Evolutionary conservation across 1,139 yeast species (phyloP).

Genomic region (Lodderomyces elongisporus): DNA sequence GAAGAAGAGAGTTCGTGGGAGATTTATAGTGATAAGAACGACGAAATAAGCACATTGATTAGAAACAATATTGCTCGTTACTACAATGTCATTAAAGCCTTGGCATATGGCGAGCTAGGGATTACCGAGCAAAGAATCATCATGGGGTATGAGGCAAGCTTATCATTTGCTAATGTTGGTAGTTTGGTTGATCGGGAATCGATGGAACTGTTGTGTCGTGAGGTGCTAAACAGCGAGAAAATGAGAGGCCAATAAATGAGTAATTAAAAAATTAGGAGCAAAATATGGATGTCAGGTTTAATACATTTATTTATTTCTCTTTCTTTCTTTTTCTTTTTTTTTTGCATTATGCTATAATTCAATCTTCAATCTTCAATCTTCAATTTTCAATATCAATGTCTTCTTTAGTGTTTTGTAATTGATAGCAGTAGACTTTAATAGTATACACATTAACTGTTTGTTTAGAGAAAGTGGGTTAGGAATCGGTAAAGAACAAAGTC

Average conservation of each 20-base stretch:
- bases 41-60: constrained; percentile 53
- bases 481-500: too few relatives aligned
- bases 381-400: too few relatives aligned
- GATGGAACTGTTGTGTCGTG: constrained; percentile 70
- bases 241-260: constrained; percentile 53
- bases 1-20: constrained; percentile 97
- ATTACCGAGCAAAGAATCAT: constrained; percentile 76
- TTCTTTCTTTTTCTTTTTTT: too few relatives aligned
- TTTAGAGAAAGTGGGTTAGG: too few relatives aligned
- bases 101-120: constrained; percentile 79
- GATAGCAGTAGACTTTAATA: too few relatives aligned
- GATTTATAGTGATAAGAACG: constrained; percentile 89
- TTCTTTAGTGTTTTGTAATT: too few relatives aligned
- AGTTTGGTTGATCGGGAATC: constrained; percentile 68
- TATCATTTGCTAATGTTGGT: constrained; percentile 71
- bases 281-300: too few relatives aligned
- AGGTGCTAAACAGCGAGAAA: constrained; percentile 66
- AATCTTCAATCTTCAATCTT: too few relatives aligned
- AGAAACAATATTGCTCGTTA: constrained; percentile 80
- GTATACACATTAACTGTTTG: too few relatives aligned
- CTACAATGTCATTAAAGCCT: constrained; percentile 74
- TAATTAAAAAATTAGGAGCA: neutral
- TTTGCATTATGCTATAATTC: too few relatives aligned
- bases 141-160: constrained; percentile 85
- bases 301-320: too few relatives aligned